phyloP scores from a whole-genome alignment of 2,329 filamentous ascomycete genomes.

The Stachybotrys chlorohalonatus region DNA sequence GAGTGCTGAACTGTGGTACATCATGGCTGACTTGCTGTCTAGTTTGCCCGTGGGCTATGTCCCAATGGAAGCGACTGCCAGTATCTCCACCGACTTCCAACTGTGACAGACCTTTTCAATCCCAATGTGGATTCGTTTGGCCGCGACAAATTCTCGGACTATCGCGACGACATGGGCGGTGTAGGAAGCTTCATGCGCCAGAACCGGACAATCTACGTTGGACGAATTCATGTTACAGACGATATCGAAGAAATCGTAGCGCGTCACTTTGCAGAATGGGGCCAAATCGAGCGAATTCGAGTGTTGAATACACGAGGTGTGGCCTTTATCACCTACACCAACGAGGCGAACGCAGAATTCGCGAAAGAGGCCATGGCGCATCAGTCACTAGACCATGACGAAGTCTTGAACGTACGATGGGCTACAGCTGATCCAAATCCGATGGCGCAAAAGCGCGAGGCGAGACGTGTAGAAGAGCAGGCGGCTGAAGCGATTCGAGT shows the following conservation, averaged over 20 bases:
- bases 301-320: constrained; percentile 86
- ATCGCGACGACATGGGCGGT: constrained; percentile 95
- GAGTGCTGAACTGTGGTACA: not conserved
- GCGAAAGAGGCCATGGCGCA: constrained; percentile 95
- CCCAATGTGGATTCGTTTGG: constrained; percentile 88
- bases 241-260: constrained; percentile 96
- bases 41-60: constrained; percentile 70
- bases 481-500: constrained; percentile 87
- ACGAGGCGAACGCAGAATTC: constrained; percentile 83
- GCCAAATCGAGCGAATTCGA: constrained; percentile 76
- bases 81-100: constrained; percentile 83
- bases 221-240: constrained; percentile 88
- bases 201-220: constrained; percentile 89
- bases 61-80: constrained; percentile 89
- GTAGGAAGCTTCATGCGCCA: constrained; percentile 90
- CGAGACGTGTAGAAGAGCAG: constrained; percentile 82
- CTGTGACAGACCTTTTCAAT: constrained; percentile 81
- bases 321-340: constrained; percentile 88
- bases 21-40: not conserved
- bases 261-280: constrained; percentile 95
- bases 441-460: constrained; percentile 86
- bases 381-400: constrained; percentile 81
- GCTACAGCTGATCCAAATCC: constrained; percentile 95
- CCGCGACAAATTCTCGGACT: constrained; percentile 85
- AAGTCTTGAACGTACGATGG: constrained; percentile 94